Evolutionary conservation across 768 basidiomycete genomes (phyloP).

Genomic region (Leccinum pellstonianum): DNA sequence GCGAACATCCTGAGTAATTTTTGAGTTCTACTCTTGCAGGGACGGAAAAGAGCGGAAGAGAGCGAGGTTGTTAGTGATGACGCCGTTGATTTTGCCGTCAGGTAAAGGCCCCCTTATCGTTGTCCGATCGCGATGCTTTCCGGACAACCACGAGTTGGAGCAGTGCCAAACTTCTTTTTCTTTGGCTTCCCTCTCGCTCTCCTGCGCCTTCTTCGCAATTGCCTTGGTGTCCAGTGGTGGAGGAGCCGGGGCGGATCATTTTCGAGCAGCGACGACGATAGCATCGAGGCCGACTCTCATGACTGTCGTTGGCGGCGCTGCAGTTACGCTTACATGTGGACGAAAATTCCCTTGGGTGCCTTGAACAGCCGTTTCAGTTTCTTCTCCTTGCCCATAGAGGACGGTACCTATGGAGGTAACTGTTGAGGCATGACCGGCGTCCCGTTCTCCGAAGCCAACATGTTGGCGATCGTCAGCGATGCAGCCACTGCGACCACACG

Average conservation of each 20-base stretch:
- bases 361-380: conserved; percentile 73
- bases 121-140: conserved; percentile 82
- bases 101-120: conserved; percentile 51
- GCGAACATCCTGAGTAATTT: too few relatives aligned
- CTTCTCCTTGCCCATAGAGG: conserved; percentile 55
- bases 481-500: conserved; percentile 87
- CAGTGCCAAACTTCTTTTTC: conserved; percentile 92
- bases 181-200: conserved; percentile 78
- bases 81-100: too few relatives aligned
- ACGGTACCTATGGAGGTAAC: conserved; percentile 22
- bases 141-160: conserved; percentile 87
- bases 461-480: conserved; percentile 80
- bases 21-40: too few relatives aligned
- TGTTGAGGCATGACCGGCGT: conserved; percentile 52
- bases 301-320: conserved; percentile 70
- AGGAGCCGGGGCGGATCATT: conserved; percentile 51
- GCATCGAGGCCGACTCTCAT: conserved; percentile 55
- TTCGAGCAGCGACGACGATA: conserved; percentile 55
- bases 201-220: conserved; percentile 62
- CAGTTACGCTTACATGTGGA: conserved; percentile 44
- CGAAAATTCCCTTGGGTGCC: conserved; percentile 54
- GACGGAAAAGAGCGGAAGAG: too few relatives aligned
- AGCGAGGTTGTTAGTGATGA: too few relatives aligned
- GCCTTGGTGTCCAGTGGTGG: conserved; percentile 48
- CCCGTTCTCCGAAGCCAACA: conserved; percentile 91